These are phyloP conservation scores for Scopulariopsis brevicaulis DNA, from an alignment of 2,329 filamentous ascomycete genomes.

Conservation along the genomic window DNA sequence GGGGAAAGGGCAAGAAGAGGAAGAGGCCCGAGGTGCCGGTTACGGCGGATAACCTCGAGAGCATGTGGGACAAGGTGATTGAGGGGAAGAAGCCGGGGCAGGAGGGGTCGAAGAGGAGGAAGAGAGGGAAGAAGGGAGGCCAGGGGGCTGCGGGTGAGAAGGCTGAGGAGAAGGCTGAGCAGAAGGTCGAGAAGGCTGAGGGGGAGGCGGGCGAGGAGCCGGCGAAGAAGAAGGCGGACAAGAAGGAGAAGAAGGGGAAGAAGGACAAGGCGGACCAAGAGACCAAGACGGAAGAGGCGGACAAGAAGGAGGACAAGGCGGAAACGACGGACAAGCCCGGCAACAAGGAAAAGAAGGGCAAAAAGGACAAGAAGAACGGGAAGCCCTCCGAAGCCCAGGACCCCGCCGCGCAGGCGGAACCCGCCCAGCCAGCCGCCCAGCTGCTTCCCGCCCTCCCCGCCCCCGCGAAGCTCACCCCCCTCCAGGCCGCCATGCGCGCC, in stretches of 20 bases:
- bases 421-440: conserved; percentile 9
- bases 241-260: conserved; percentile 19
- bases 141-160: conserved; percentile 9
- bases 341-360: conserved; percentile 16
- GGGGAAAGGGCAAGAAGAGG: conserved; percentile 43
- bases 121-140: conserved; percentile 12
- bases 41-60: conserved; percentile 59
- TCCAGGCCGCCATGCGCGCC: conserved; percentile 87
- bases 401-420: conserved; percentile 7
- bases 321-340: conserved; percentile 15
- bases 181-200: conserved; percentile 31
- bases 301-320: conserved; percentile 12
- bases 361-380: conserved; percentile 16
- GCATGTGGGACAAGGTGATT: conserved; percentile 70
- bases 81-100: conserved; percentile 43
- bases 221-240: conserved; percentile 14
- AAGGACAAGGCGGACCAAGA: conserved; percentile 10
- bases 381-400: conserved; percentile 16
- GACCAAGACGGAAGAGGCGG: conserved; percentile 30
- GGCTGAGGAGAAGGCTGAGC: neutral
- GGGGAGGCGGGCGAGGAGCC: conserved; percentile 12
- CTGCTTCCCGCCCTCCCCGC: conserved; percentile 26
- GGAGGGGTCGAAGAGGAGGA: conserved; percentile 15
- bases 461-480: conserved; percentile 66
- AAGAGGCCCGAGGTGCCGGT: conserved; percentile 36